Base-by-base conservation (phyloP, 2,329 filamentous ascomycete genomes). In the Microsporum canis region DNA sequence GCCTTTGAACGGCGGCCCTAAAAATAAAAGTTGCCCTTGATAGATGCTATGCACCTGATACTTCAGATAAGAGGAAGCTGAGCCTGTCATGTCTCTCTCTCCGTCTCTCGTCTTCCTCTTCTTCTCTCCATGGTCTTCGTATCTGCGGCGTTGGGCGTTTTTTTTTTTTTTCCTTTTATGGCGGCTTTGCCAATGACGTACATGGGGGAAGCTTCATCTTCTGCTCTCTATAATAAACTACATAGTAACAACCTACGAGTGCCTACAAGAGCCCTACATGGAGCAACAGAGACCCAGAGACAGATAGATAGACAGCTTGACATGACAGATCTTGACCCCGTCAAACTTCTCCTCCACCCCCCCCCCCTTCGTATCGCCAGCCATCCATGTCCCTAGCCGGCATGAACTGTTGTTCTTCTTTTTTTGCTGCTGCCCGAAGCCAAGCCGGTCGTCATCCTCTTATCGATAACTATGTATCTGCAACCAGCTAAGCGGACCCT, bases 341-440 rank as follows among this genome's bases (percentile, higher is more conserved):
- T 23, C 17, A 23, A 23, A 23, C 17, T 23, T 23, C 34, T 5
- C 5, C 34, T 36, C 34, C 10, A 5, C 10, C 34, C 10, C 34
- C 10, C 34, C 10, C 34, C 34, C 34, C 34, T 29, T 47, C 43
- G 23, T 43, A 47, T 53, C 27, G 49, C 47, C 10, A 10, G 4
- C 49, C 27, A 53, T 53, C 49, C 49, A 53, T 53, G 49, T 53
- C 49, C 39, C 49, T 31, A 27, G 49, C 49, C 49, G 49, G 49
- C 49, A 53, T 53, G 49, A 53, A 53, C 49, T 53, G 49, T 53
- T 34, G 49, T 33, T 53, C 49, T 33, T n/a, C 27, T 31, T 31
- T 41, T 41, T n/a, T 43, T n/a, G 39, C 39, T 43, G 39, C 39
- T 47, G 43, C 49, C 49, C 49, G 49, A 29, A 12, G 49, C 49